A percentile compares a stretch with the other conserved stretches of the same genome.
These are phyloP conservation scores for Plasmodium knowlesi DNA, from an alignment of 169 alveolate species.

Conservation along the genomic window DNA sequence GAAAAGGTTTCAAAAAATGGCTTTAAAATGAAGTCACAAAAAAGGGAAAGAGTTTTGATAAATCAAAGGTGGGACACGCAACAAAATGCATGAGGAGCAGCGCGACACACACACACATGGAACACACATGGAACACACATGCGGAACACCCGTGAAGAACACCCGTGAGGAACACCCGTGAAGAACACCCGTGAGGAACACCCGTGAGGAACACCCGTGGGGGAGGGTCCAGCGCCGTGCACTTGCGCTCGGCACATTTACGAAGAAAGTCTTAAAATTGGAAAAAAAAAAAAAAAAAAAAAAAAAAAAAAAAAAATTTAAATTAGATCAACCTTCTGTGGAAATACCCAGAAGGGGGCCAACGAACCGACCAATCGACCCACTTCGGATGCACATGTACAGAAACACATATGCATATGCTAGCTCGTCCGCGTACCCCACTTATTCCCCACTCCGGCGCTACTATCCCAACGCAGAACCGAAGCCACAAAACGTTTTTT, in stretches of 20 bases:
- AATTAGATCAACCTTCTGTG: neutral
- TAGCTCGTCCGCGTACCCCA: neutral
- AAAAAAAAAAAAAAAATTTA: neutral
- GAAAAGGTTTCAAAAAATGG: slow-evolving; percentile 8
- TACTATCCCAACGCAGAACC: neutral
- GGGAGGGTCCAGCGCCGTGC: neutral
- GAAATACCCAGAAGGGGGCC: neutral
- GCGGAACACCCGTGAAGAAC: neutral
- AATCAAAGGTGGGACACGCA: neutral
- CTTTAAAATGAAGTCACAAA: slow-evolving; percentile 54
- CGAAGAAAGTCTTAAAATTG: slow-evolving; percentile 2
- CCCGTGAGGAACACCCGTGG: too few species aligned
- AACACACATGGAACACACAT: neutral
- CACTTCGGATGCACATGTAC: neutral
- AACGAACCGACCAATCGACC: neutral
- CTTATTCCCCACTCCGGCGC: neutral
- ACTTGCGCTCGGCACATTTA: neutral
- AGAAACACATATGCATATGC: neutral
- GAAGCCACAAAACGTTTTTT: neutral
- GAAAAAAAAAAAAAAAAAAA: neutral
- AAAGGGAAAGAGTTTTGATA: slow-evolving; percentile 3
- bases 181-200: too few species aligned
- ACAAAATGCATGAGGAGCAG: neutral
- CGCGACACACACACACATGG: neutral
- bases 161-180: too few species aligned